Percentiles rank a stretch among this genome's conserved stretches.
phyloP scores from a whole-genome alignment of 139 green algal genomes.

The Chlorella sp. region DNA sequence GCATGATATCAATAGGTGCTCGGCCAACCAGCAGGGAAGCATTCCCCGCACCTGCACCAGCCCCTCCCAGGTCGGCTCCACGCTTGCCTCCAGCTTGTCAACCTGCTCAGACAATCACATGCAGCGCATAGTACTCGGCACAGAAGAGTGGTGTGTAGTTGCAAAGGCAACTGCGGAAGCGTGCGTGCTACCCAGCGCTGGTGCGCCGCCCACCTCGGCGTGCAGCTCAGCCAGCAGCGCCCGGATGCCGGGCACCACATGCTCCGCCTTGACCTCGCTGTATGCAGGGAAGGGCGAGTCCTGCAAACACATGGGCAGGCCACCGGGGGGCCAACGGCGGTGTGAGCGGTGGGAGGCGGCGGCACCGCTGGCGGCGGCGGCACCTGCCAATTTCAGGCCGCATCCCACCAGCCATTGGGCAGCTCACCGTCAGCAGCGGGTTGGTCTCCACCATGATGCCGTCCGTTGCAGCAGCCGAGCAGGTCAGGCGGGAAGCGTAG shows the following conservation, averaged over 20 bases:
- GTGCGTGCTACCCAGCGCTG: too few species aligned
- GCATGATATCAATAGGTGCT: too few species aligned
- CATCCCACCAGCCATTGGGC: not conserved
- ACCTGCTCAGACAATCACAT: constrained; percentile 42
- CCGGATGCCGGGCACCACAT: constrained; percentile 91
- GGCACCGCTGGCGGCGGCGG: not conserved
- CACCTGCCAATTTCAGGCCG: too few species aligned
- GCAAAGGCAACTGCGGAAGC: too few species aligned
- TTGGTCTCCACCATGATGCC: constrained; percentile 14
- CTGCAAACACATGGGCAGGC: constrained; percentile 32
- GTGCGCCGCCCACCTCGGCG: constrained; percentile 39
- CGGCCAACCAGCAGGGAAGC: too few species aligned
- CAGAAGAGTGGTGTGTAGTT: too few species aligned
- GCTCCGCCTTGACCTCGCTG: constrained; percentile 83
- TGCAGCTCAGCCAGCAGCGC: constrained; percentile 79
- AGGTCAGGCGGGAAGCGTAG: not conserved
- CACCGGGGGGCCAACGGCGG: not conserved
- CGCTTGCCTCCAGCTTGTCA: constrained; percentile 69
- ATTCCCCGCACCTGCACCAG: constrained; percentile 59
- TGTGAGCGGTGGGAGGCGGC: not conserved
- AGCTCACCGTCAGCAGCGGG: constrained; percentile 29
- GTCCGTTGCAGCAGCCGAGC: constrained; percentile 18
- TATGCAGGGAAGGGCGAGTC: constrained; percentile 79
- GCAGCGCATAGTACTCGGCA: too few species aligned
- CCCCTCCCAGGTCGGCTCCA: constrained; percentile 74